Evolutionary conservation across 306 rosid genomes (phyloP).

Genomic region (Sesbania bispinosa): DNA sequence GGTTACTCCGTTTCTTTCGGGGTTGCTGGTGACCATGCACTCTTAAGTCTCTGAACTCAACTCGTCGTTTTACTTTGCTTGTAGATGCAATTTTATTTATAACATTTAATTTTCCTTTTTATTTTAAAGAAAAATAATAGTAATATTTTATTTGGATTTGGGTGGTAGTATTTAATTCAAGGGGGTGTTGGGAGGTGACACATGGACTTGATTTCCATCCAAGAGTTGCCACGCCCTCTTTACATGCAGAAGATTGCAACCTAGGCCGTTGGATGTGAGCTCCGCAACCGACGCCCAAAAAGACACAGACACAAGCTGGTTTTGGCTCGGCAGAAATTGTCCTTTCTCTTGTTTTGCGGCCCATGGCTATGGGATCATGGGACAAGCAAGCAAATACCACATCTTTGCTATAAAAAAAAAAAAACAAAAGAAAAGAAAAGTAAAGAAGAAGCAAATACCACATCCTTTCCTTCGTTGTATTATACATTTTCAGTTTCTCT

Average conservation of each 20-base stretch:
- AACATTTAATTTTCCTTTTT: background rate
- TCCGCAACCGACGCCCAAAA: background rate
- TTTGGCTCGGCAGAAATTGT: background rate
- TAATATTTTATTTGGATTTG: background rate
- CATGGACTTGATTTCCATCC: background rate
- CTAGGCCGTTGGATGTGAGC: background rate
- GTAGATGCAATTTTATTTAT: conserved; percentile 12
- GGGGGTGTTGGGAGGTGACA: conserved; percentile 16
- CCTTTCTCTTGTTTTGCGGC: background rate
- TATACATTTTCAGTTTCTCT: too few relatives aligned
- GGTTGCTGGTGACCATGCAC: background rate
- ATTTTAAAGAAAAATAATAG: background rate
- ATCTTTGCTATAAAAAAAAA: too few relatives aligned
- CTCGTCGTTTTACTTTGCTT: background rate
- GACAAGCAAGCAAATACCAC: too few relatives aligned
- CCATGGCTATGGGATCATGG: background rate
- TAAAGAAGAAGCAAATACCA: too few relatives aligned
- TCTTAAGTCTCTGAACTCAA: background rate
- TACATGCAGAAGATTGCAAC: conserved; percentile 13
- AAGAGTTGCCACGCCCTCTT: conserved; percentile 25
- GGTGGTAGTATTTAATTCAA: background rate
- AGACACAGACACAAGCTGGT: background rate
- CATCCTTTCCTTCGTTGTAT: background rate
- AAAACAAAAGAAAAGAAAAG: too few relatives aligned
- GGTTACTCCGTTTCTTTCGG: background rate